These are phyloP conservation scores for Isoetes engelmannii DNA, from an alignment of 83 land plant genomes.

Conservation along the genomic window DNA sequence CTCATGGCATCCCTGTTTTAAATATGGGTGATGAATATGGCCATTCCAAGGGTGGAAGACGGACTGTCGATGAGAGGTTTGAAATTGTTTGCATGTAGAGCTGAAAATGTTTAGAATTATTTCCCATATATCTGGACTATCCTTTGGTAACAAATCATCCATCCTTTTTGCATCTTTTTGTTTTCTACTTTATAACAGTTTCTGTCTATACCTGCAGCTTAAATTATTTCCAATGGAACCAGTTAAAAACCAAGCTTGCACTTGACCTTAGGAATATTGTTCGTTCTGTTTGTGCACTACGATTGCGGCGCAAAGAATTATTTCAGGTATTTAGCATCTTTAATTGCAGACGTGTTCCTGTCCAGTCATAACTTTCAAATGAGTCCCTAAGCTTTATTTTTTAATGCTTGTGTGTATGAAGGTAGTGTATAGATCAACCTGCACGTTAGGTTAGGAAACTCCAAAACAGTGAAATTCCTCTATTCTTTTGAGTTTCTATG, in stretches of 20 bases:
- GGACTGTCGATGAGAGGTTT: slow-evolving; percentile 34
- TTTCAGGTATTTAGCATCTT: slow-evolving; percentile 26
- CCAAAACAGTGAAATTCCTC: too few relatives aligned
- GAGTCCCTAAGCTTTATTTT: too few relatives aligned
- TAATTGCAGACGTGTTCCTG: too few relatives aligned
- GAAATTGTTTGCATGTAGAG: background rate
- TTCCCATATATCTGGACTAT: too few relatives aligned
- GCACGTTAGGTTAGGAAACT: too few relatives aligned
- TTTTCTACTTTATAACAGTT: background rate
- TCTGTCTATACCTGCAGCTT: slow-evolving; percentile 20
- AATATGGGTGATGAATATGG: slow-evolving; percentile 99
- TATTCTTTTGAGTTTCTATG: too few relatives aligned
- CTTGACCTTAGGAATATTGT: slow-evolving; percentile 50
- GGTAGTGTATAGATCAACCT: too few relatives aligned
- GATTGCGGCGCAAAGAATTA: slow-evolving; percentile 48
- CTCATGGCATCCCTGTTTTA: slow-evolving; percentile 82
- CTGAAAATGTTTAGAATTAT: background rate
- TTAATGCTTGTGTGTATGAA: too few relatives aligned
- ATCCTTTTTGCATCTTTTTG: too few relatives aligned
- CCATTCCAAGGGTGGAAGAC: slow-evolving; percentile 61
- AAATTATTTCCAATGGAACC: slow-evolving; percentile 56
- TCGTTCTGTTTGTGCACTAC: slow-evolving; percentile 52
- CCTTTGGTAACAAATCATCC: background rate
- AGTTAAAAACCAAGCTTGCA: slow-evolving; percentile 43
- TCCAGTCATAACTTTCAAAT: too few relatives aligned